Conservation (phyloP, 192 early-diverging fungal species). For the Obelidium mucronatum region DNA sequence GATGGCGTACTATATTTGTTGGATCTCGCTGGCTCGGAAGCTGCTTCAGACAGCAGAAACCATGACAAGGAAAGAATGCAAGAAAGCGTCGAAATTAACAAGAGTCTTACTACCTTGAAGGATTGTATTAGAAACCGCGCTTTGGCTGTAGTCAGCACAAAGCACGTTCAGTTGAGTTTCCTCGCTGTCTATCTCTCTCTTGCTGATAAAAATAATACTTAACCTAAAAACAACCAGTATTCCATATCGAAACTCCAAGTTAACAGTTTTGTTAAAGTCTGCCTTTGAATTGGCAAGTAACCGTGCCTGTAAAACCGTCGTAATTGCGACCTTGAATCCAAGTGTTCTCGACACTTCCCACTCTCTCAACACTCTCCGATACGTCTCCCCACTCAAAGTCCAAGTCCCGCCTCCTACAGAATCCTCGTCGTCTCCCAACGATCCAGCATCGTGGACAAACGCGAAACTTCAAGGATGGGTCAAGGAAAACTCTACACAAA, state of each 20-base stretch:
- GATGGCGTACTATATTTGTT: constrained; percentile 58
- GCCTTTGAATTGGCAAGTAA: constrained; percentile 54
- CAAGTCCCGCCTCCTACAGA: constrained; percentile 22
- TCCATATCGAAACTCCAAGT: constrained; percentile 54
- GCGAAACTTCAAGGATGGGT: constrained; percentile 49
- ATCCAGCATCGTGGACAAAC: constrained; percentile 54
- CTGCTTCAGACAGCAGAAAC: constrained; percentile 39
- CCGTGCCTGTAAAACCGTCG: constrained; percentile 48
- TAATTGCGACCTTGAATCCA: constrained; percentile 47
- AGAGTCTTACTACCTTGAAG: constrained; percentile 57
- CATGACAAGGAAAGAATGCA: constrained; percentile 55
- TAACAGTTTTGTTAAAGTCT: constrained; percentile 59
- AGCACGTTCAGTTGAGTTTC: constrained; percentile 46
- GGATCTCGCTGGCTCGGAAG: constrained; percentile 62
- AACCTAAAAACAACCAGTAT: constrained; percentile 15
- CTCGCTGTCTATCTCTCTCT: constrained; percentile 1
- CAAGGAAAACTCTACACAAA: neutral
- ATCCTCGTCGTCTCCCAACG: constrained; percentile 26
- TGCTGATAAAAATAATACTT: neutral
- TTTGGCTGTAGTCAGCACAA: constrained; percentile 28
- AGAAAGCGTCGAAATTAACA: constrained; percentile 61
- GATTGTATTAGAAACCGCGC: constrained; percentile 60
- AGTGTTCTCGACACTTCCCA: constrained; percentile 45
- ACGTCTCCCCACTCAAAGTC: constrained; percentile 49
- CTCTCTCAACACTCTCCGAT: constrained; percentile 55